phyloP scores from a whole-genome alignment of 768 basidiomycete species.

The Lyophyllum atratum region DNA sequence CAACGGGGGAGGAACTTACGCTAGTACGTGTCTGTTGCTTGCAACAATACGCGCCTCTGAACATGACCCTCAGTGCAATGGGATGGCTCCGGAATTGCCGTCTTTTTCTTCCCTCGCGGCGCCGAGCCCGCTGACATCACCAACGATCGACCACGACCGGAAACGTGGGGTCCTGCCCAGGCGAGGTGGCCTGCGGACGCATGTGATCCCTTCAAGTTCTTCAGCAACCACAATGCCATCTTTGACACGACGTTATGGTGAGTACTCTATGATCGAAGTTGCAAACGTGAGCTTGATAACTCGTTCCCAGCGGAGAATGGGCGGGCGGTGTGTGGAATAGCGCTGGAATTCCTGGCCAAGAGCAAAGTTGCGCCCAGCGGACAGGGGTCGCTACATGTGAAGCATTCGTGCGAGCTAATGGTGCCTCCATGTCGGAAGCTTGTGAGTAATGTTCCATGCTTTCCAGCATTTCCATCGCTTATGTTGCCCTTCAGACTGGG shows the following conservation, averaged over 20 bases:
- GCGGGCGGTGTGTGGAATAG: conserved; percentile 76
- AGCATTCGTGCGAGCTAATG: conserved; percentile 73
- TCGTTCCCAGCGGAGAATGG: conserved; percentile 81
- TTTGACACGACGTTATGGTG: conserved; percentile 89
- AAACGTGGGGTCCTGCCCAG: conserved; percentile 73
- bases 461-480: background rate
- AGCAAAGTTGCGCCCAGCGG: conserved; percentile 78
- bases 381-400: conserved; percentile 85
- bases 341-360: conserved; percentile 81
- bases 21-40: conserved; percentile 57
- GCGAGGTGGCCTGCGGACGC: conserved; percentile 76
- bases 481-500: conserved; percentile 62
- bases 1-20: conserved; percentile 87
- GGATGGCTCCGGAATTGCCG: conserved; percentile 71
- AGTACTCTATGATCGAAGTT: conserved; percentile 16
- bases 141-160: conserved; percentile 71
- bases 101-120: conserved; percentile 81
- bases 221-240: conserved; percentile 74
- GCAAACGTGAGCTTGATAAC: background rate
- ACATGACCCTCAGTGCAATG: conserved; percentile 61
- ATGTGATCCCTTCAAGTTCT: conserved; percentile 81
- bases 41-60: conserved; percentile 1
- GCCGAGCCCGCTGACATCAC: conserved; percentile 78
- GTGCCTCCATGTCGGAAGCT: conserved; percentile 70
- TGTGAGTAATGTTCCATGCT: conserved; percentile 52